Conservation (phyloP, 2,329 filamentous ascomycete genomes). For the Aspergillus tanneri region DNA sequence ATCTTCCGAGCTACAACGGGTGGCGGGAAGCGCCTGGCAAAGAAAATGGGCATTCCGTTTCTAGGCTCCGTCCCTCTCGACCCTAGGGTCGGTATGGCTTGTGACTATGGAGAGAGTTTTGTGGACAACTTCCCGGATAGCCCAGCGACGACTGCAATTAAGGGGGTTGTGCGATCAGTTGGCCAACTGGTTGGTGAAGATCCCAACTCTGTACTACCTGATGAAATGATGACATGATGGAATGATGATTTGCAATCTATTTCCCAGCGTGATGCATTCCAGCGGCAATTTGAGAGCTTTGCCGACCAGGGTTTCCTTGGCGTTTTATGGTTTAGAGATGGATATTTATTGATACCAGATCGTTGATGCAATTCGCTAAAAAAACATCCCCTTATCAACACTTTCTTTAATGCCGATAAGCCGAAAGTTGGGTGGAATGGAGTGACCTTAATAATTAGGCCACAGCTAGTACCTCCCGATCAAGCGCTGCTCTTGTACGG, state of each 20-base stretch:
- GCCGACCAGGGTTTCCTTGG: not conserved
- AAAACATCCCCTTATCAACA: too few species aligned
- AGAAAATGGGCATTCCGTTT: conserved; percentile 85
- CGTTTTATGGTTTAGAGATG: not conserved
- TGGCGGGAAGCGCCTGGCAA: conserved; percentile 74
- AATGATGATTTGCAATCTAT: conserved; percentile 7
- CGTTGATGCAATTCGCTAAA: too few species aligned
- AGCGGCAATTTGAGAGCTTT: conserved; percentile 2
- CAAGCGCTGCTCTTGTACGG: too few species aligned
- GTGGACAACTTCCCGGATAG: conserved; percentile 92
- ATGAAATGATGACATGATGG: conserved; percentile 29
- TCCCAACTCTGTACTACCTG: conserved; percentile 49
- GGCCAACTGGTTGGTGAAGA: conserved; percentile 65
- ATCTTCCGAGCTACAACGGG: conserved; percentile 93
- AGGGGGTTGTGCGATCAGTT: conserved; percentile 73
- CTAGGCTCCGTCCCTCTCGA: conserved; percentile 88
- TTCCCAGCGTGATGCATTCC: conserved; percentile 21
- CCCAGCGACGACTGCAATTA: conserved; percentile 80
- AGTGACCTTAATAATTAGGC: too few species aligned
- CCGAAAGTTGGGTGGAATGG: too few species aligned
- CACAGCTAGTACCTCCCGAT: too few species aligned
- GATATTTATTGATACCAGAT: not conserved
- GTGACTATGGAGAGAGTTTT: conserved; percentile 96
- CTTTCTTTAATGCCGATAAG: too few species aligned
- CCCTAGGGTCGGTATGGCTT: conserved; percentile 91